Conservation (phyloP, 1,139 yeast genomes). For the Blastobotrys niveus region DNA sequence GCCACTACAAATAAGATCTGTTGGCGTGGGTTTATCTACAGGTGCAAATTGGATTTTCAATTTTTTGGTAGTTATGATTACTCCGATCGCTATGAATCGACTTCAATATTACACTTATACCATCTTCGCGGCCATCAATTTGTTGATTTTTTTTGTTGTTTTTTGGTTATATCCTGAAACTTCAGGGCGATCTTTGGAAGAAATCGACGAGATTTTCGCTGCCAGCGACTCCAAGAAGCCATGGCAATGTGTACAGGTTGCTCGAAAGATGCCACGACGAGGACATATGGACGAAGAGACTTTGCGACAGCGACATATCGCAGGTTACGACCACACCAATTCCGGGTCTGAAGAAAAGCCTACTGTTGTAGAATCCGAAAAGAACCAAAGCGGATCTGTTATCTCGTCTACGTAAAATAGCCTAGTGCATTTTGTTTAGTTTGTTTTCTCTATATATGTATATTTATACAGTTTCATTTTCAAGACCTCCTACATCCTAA, state of each 20-base stretch:
- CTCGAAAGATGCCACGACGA: constrained; percentile 21
- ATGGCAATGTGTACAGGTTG: constrained; percentile 36
- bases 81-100: constrained; percentile 45
- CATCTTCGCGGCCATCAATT: constrained; percentile 41
- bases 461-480: too few relatives aligned
- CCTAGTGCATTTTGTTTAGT: too few relatives aligned
- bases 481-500: too few relatives aligned
- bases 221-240: constrained; percentile 35
- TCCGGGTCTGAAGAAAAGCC: neutral
- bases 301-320: constrained; percentile 1
- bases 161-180: constrained; percentile 20
- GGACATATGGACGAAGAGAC: constrained; percentile 10
- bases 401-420: too few relatives aligned
- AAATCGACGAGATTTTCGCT: constrained; percentile 23
- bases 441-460: too few relatives aligned
- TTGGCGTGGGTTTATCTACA: constrained; percentile 49
- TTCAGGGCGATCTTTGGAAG: constrained; percentile 19
- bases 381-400: too few relatives aligned
- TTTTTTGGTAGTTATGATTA: constrained; percentile 50
- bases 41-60: constrained; percentile 49
- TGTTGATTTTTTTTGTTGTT: constrained; percentile 23
- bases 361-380: neutral
- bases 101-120: constrained; percentile 44
- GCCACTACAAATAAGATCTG: constrained; percentile 51
- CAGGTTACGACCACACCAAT: constrained; percentile 2